Evolutionary conservation across 1,284 basidiomycete genomes (phyloP), one percentile per base, ranked within the genome.

Genomic region (Vanrija sp.): DNA sequence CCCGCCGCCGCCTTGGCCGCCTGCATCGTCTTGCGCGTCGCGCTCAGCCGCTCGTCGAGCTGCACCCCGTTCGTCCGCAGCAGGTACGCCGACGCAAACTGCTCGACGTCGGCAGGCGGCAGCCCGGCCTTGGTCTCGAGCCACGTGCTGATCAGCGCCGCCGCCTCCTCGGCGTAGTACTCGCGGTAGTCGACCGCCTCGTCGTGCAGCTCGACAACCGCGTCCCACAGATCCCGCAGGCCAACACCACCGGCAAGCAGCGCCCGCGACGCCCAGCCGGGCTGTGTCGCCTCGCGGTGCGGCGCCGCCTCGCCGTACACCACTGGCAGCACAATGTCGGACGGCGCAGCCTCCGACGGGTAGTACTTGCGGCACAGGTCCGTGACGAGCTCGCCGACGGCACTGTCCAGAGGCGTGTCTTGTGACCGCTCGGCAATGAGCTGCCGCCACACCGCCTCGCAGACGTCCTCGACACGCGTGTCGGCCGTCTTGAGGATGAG

Each of bases 401-500:
- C 56, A 56, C 47, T 60, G 20, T 53, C 27, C 36, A 46, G 15
- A 2, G 51, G 44, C 9, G 31, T 27, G 20, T 20, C 20, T 16
- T 44, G 42, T 31, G 31, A 7, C 12, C 31, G 31, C 47, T 47
- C 37, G 20, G 36, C 39, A 55, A 98, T 83, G 57, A 98, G 84
- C 60, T 84, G 84, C 60, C 85, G 85, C 96, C 95, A 98, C 25
- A 94, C 91, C 3, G 87, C 85, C 45, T 83, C 80, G 8, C 91
- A 85, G 25, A 96, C 77, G 49, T 81, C 83, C 54, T 88, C 85
- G 65, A 98, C 91, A 16, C 86, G 84, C 69, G 94, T 89, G 70
- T 95, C 92, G 8, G 96, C 91, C 5, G 95, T 87, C 68, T 96
- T 89, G 54, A 98, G 81, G 69, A 97, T 93, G 36, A 97, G 81